Evolutionary conservation across 2,329 filamentous ascomycete genomes (phyloP).

Genomic region (Xenoacremonium recifei): DNA sequence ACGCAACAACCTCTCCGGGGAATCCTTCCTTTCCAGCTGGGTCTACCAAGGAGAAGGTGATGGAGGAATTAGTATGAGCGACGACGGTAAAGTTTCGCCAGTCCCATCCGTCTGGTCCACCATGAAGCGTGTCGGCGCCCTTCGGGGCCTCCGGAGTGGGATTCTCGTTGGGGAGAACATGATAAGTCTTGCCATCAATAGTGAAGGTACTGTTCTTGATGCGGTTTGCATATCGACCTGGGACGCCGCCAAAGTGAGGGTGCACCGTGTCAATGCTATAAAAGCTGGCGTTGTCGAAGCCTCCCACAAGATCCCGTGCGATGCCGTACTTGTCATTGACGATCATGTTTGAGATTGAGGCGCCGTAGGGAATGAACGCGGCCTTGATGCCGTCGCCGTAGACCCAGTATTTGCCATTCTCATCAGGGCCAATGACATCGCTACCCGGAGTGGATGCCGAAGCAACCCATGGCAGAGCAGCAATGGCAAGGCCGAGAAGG

Average conservation of each 20-base stretch:
- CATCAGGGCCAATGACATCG: constrained; percentile 42
- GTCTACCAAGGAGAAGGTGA: constrained; percentile 75
- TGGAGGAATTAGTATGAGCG: constrained; percentile 62
- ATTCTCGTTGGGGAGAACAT: constrained; percentile 64
- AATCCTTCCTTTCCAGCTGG: constrained; percentile 73
- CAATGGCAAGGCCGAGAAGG: constrained; percentile 11
- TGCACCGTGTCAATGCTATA: constrained; percentile 65
- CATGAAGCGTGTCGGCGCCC: constrained; percentile 66
- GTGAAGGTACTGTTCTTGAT: constrained; percentile 75
- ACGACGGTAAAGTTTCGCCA: constrained; percentile 76
- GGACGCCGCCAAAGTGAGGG: constrained; percentile 70
- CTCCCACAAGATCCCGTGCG: constrained; percentile 68
- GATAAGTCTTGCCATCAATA: constrained; percentile 61
- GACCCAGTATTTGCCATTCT: constrained; percentile 71
- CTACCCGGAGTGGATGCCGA: constrained; percentile 7
- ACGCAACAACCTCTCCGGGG: constrained; percentile 72
- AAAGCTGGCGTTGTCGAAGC: constrained; percentile 74
- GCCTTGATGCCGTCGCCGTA: constrained; percentile 64
- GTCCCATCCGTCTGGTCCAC: constrained; percentile 72
- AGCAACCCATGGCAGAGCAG: constrained; percentile 13
- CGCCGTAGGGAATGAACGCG: constrained; percentile 72
- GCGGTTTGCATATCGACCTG: constrained; percentile 77
- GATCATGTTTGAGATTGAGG: constrained; percentile 69
- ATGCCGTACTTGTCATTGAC: constrained; percentile 68
- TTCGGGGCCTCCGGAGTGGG: constrained; percentile 47